These are phyloP conservation scores for Yamadazyma paraphyllophila DNA, from an alignment of 805 yeast species.

Conservation along the genomic window DNA sequence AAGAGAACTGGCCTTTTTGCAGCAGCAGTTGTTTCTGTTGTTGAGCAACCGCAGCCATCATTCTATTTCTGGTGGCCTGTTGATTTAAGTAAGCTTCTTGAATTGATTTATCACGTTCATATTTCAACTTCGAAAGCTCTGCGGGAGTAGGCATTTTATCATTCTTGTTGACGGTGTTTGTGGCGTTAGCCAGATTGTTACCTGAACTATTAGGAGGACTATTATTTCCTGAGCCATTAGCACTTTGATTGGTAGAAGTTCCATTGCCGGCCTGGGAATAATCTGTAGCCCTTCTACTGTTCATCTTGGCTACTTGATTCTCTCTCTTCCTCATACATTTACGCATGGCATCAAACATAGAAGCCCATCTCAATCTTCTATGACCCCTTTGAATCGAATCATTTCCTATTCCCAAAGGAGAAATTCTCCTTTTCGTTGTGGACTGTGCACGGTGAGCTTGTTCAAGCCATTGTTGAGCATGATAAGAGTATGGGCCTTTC, in stretches of 20 bases:
- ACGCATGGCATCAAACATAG: slow-evolving; percentile 93
- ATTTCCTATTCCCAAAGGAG: slow-evolving; percentile 90
- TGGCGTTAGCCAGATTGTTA: slow-evolving; percentile 4
- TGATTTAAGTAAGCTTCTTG: slow-evolving; percentile 66
- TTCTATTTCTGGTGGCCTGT: slow-evolving; percentile 40
- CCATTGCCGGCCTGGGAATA: slow-evolving; percentile 2
- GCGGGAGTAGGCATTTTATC: slow-evolving; percentile 68
- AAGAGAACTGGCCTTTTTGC: background rate
- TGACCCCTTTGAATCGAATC: slow-evolving; percentile 95
- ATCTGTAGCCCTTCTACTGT: slow-evolving; percentile 19
- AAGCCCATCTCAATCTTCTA: slow-evolving; percentile 87
- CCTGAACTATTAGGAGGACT: background rate
- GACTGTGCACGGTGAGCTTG: slow-evolving; percentile 87
- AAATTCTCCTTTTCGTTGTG: slow-evolving; percentile 81
- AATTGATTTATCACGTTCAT: slow-evolving; percentile 79
- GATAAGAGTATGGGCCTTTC: slow-evolving; percentile 79
- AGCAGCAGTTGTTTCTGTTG: slow-evolving; percentile 23
- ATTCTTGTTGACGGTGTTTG: slow-evolving; percentile 15
- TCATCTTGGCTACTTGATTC: slow-evolving; percentile 43
- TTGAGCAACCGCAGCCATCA: slow-evolving; percentile 43
- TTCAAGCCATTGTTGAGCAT: slow-evolving; percentile 89
- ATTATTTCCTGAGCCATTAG: background rate
- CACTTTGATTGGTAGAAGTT: background rate
- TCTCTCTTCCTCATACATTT: slow-evolving; percentile 89
- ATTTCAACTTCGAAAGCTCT: slow-evolving; percentile 78